Base-by-base conservation (phyloP, 768 basidiomycete genomes). In the Udeniomyces megalosporus region DNA sequence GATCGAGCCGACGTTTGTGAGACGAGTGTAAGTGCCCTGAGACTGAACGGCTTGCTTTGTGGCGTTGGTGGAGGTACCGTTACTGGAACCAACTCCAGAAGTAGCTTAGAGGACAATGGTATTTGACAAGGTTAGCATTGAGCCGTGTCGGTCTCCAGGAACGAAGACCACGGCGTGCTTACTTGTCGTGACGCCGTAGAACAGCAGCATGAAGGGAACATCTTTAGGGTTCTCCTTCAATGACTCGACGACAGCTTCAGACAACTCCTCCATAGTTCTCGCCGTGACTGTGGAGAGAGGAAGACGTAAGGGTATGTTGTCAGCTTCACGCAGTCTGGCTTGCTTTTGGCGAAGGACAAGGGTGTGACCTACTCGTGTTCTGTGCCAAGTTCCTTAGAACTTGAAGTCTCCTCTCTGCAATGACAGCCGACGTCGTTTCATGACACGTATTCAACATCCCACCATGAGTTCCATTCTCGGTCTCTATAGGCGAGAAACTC, bases 321-420 rank as follows among this genome's bases (percentile, higher is more conserved):
- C n/a, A n/a, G n/a, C n/a, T n/a, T n/a, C n/a, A n/a, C n/a, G n/a
- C n/a, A n/a, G n/a, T n/a, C n/a, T n/a, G n/a, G n/a, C 47, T 60
- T 31, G 31, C 11, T 31, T 28, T 58, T 46, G 0, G 56, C 44
- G 1, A 32, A 32, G 35, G 32, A 61, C 24, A 29, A 48, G 12
- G 61, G 32, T 8, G 31, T 11, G n/a, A n/a, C n/a, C n/a, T n/a
- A n/a, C n/a, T n/a, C n/a, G n/a, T n/a, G n/a, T n/a, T n/a, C 24
- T 61, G 60, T 2, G 58, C 57, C 17, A 65, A 31, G 26, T 65
- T 49, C 5, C 58, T 51, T 26, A 65, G 52, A 11, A 50, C 58
- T 24, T 54, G n/a, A 0, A 65, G 32, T 10, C 63, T 28, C 8
- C 63, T 58, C 20, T 65, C 58, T 35, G 63, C 63, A 5, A 65